These are phyloP conservation scores for Millerago galiae DNA, from an alignment of 805 yeast species.

Conservation along the genomic window DNA sequence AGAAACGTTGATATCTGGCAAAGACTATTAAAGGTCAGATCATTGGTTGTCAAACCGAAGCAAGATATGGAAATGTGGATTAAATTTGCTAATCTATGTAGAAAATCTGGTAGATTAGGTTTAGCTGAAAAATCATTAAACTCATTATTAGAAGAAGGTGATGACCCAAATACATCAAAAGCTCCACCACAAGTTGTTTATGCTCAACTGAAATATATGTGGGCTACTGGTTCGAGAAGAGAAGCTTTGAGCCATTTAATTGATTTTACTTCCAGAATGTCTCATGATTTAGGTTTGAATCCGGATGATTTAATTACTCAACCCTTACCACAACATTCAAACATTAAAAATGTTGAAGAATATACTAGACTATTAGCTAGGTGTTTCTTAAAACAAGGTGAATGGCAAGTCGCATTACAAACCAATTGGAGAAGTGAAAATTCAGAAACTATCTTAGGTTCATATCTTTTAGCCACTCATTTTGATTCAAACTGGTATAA, in stretches of 20 bases:
- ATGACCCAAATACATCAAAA: constrained; percentile 52
- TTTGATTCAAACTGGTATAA: constrained; percentile 93
- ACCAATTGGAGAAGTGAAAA: constrained; percentile 73
- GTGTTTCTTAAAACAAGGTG: constrained; percentile 96
- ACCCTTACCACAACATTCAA: constrained; percentile 61
- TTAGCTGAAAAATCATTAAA: constrained; percentile 89
- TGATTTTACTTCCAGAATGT: constrained; percentile 87
- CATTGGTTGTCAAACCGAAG: constrained; percentile 88
- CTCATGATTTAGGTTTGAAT: constrained; percentile 79
- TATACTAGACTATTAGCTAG: constrained; percentile 84
- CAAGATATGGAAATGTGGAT: constrained; percentile 98
- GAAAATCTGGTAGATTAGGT: constrained; percentile 89
- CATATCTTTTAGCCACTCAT: constrained; percentile 89
- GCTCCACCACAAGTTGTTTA: constrained; percentile 97
- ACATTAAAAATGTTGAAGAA: constrained; percentile 65
- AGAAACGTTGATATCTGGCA: constrained; percentile 99
- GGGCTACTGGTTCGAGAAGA: constrained; percentile 88
- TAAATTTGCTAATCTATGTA: constrained; percentile 91
- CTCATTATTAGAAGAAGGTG: constrained; percentile 66
- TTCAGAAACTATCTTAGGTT: constrained; percentile 82
- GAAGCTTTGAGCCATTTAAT: constrained; percentile 83
- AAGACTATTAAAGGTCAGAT: constrained; percentile 85
- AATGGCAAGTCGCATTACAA: constrained; percentile 88
- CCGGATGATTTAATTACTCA: constrained; percentile 84
- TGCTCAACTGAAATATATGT: constrained; percentile 93